These are phyloP conservation scores for Gaeumannomyces tritici DNA, from an alignment of 2,329 filamentous ascomycete species.

Conservation along the genomic window DNA sequence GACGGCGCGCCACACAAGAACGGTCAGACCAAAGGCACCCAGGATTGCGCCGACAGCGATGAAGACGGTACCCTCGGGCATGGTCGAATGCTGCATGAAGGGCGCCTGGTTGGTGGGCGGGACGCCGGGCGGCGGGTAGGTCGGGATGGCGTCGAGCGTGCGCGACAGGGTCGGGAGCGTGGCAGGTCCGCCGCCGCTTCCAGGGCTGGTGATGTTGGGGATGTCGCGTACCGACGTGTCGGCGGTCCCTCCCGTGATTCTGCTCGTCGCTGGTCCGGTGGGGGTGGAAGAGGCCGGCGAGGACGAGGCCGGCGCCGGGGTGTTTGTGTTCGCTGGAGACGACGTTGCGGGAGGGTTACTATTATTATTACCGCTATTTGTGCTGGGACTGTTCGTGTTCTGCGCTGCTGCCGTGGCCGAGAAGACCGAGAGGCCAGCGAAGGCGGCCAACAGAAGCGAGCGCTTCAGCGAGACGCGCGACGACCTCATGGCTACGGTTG, in stretches of 20 bases:
- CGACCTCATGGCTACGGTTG: conserved; percentile 15
- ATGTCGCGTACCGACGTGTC: conserved; percentile 1
- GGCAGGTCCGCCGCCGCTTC: conserved; percentile 1
- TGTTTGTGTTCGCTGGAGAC: conserved; percentile 2
- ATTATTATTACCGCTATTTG: not conserved
- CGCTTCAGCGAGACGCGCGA: conserved; percentile 21
- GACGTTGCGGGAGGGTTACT: not conserved
- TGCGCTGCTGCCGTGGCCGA: conserved; percentile 17
- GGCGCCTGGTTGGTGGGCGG: conserved; percentile 78
- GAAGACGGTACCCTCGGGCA: conserved; percentile 92
- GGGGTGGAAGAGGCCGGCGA: conserved; percentile 5
- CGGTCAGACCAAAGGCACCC: conserved; percentile 69
- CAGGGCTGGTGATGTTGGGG: conserved; percentile 12
- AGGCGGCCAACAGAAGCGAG: conserved; percentile 19
- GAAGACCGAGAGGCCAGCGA: conserved; percentile 16
- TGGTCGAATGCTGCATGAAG: conserved; percentile 78
- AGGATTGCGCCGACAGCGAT: conserved; percentile 87
- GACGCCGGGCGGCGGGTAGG: conserved; percentile 64
- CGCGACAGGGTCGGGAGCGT: conserved; percentile 33
- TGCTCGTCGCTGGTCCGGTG: conserved; percentile 2
- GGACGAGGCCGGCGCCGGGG: conserved; percentile 5
- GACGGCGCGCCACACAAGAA: conserved; percentile 79
- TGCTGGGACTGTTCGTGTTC: conserved; percentile 8
- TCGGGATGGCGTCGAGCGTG: conserved; percentile 27
- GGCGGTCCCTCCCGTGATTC: not conserved